Percentiles rank a stretch among this genome's conserved stretches.
phyloP scores from a whole-genome alignment of 1,284 basidiomycete genomes.

The Ganoderma leucocontextum region DNA sequence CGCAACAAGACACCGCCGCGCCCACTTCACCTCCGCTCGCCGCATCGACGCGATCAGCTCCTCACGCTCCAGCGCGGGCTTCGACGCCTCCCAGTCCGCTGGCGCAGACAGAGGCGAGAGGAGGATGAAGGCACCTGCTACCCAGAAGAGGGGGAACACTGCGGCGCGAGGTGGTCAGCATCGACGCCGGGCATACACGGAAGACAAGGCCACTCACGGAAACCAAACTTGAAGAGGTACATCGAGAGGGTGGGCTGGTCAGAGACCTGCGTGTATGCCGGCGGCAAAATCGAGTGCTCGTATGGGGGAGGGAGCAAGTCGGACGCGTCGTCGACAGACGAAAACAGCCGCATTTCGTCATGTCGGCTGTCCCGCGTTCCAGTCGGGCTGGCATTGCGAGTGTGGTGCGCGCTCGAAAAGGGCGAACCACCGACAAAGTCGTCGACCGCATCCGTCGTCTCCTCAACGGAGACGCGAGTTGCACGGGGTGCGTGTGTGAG shows the following conservation, averaged over 20 bases:
- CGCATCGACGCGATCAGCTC: constrained; percentile 48
- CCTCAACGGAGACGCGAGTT: constrained; percentile 21
- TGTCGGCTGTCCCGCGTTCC: constrained; percentile 42
- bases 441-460: constrained; percentile 37
- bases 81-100: constrained; percentile 49
- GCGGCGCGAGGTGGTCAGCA: not conserved
- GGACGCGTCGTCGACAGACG: constrained; percentile 20
- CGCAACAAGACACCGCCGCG: constrained; percentile 46
- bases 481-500: constrained; percentile 25
- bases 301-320: constrained; percentile 38
- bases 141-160: constrained; percentile 57
- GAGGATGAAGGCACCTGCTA: constrained; percentile 49
- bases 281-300: constrained; percentile 34
- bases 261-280: constrained; percentile 36
- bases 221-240: constrained; percentile 46
- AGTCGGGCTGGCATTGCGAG: constrained; percentile 24
- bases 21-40: constrained; percentile 51
- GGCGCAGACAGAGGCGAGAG: constrained; percentile 48
- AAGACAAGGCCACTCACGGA: constrained; percentile 34
- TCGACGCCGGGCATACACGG: not conserved
- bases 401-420: constrained; percentile 15
- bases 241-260: constrained; percentile 44
- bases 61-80: constrained; percentile 46
- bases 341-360: constrained; percentile 30
- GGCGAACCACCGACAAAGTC: constrained; percentile 41